Percentiles rank a stretch among this genome's conserved stretches.
Evolutionary conservation across 225 moss, liverwort and hornwort species (phyloP).

Genomic region (Takakia lepidozioides): DNA sequence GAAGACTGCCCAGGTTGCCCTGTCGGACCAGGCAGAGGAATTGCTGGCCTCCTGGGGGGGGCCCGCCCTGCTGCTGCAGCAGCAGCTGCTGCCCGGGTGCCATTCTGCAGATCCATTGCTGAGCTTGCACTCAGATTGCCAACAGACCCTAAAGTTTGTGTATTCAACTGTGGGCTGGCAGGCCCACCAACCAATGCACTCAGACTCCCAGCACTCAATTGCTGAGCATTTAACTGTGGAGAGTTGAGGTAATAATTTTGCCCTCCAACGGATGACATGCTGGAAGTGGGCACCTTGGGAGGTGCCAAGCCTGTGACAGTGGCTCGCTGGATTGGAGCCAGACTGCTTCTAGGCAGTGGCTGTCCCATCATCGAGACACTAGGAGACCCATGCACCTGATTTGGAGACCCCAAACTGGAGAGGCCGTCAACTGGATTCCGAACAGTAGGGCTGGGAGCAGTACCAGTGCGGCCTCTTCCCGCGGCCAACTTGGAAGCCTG

Average conservation of each 20-base stretch:
- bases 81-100: slow-evolving; percentile 51
- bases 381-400: slow-evolving; percentile 56
- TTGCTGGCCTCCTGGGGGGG: slow-evolving; percentile 48
- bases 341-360: slow-evolving; percentile 41
- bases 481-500: slow-evolving; percentile 52
- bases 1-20: slow-evolving; percentile 74
- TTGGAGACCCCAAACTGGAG: slow-evolving; percentile 55
- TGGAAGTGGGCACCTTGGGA: slow-evolving; percentile 46
- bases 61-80: slow-evolving; percentile 39
- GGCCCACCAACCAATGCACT: slow-evolving; percentile 81
- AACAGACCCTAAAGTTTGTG: slow-evolving; percentile 58
- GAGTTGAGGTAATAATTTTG: slow-evolving; percentile 72
- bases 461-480: slow-evolving; percentile 60
- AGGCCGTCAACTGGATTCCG: slow-evolving; percentile 68
- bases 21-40: slow-evolving; percentile 50
- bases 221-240: slow-evolving; percentile 17
- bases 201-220: slow-evolving; percentile 59
- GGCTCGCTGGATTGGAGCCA: slow-evolving; percentile 66
- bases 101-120: slow-evolving; percentile 75
- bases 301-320: slow-evolving; percentile 53
- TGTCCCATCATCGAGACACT: slow-evolving; percentile 67
- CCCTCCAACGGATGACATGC: slow-evolving; percentile 25
- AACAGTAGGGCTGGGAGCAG: slow-evolving; percentile 44
- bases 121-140: slow-evolving; percentile 51
- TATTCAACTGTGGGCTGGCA: slow-evolving; percentile 74